phyloP scores from a whole-genome alignment of 371 early-diverging fungal genomes.

The Mucor saturninus region DNA sequence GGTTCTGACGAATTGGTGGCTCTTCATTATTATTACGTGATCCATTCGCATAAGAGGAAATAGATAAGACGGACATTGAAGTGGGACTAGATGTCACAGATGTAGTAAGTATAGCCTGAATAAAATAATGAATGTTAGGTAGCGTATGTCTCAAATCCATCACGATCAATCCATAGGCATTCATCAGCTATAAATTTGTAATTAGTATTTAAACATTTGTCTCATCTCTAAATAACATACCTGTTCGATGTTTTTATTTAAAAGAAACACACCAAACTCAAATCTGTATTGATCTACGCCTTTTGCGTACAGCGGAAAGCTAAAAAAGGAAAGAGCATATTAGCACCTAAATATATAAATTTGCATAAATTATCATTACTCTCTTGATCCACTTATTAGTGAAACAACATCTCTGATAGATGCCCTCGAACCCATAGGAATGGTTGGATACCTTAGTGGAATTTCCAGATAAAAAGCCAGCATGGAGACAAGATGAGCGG shows the following conservation, averaged over 20 bases:
- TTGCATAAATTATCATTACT: conserved; percentile 42
- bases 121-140: conserved; percentile 74
- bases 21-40: conserved; percentile 12
- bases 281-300: conserved; percentile 75
- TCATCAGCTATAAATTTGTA: conserved; percentile 61
- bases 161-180: conserved; percentile 72
- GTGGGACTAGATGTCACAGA: conserved; percentile 51
- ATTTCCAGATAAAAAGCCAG: conserved; percentile 75
- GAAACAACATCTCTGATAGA: conserved; percentile 72
- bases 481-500: conserved; percentile 73
- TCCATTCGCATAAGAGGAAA: conserved; percentile 49
- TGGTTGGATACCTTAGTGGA: conserved; percentile 78
- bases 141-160: conserved; percentile 80
- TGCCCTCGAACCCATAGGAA: conserved; percentile 80
- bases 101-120: conserved; percentile 64
- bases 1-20: conserved; percentile 12
- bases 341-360: not conserved
- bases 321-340: conserved; percentile 28
- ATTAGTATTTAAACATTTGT: not conserved
- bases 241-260: conserved; percentile 89
- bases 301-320: conserved; percentile 78
- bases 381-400: conserved; percentile 54
- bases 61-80: conserved; percentile 52
- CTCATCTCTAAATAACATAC: conserved; percentile 35
- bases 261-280: conserved; percentile 84